These are phyloP conservation scores for Hypoxylon rubiginosum DNA, from an alignment of 2,329 filamentous ascomycete genomes.

Conservation along the genomic window DNA sequence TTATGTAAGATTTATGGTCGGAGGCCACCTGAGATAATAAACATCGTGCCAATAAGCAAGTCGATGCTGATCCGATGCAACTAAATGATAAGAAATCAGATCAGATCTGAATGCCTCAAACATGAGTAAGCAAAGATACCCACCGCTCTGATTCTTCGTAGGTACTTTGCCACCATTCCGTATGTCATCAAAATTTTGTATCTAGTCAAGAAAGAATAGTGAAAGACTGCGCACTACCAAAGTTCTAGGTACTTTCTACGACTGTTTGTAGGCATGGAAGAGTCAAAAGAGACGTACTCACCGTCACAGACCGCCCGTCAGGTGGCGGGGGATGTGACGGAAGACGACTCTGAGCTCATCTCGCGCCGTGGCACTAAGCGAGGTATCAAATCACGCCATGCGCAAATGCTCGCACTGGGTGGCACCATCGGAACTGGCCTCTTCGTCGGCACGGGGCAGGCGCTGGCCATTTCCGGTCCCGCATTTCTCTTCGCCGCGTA, in stretches of 20 bases:
- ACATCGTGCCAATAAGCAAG: slow-evolving; percentile 6
- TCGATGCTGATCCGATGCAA: slow-evolving; percentile 21
- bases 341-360: slow-evolving; percentile 22
- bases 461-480: slow-evolving; percentile 48
- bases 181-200: neutral
- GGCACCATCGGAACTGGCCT: slow-evolving; percentile 57
- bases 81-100: slow-evolving; percentile 25
- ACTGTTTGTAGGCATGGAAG: slow-evolving; percentile 6
- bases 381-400: slow-evolving; percentile 39
- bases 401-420: slow-evolving; percentile 38
- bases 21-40: neutral
- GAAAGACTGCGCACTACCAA: neutral
- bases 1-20: no score
- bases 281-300: slow-evolving; percentile 14
- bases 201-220: neutral
- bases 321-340: neutral
- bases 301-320: neutral
- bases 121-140: slow-evolving; percentile 15
- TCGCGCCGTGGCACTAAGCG: slow-evolving; percentile 30
- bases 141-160: neutral
- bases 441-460: slow-evolving; percentile 58
- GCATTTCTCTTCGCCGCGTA: slow-evolving; percentile 62
- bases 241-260: neutral
- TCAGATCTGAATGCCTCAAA: neutral
- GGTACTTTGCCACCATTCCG: neutral